Conservation (phyloP, 768 basidiomycete species). For the Podaxis pistillaris region DNA sequence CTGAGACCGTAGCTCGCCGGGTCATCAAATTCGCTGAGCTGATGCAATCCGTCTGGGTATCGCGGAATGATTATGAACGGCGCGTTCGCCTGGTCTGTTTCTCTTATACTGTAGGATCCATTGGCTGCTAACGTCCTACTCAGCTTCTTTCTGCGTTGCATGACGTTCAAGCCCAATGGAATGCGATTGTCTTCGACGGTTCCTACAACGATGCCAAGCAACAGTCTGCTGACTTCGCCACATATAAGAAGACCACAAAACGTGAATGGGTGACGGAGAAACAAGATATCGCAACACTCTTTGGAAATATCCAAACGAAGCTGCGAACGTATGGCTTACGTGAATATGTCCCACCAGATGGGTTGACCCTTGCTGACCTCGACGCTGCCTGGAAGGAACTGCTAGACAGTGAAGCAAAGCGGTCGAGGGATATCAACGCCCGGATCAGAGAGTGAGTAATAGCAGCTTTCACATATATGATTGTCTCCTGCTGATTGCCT, state of each 20-base stretch:
- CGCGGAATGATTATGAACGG: constrained; percentile 89
- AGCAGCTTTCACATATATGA: background rate
- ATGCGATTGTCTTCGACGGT: constrained; percentile 59
- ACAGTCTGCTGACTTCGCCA: constrained; percentile 67
- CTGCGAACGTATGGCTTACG: constrained; percentile 85
- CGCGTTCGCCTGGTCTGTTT: constrained; percentile 63
- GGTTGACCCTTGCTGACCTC: constrained; percentile 68
- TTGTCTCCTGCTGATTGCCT: background rate
- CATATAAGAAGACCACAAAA: constrained; percentile 85
- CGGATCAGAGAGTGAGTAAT: constrained; percentile 77
- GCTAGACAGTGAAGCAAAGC: constrained; percentile 67
- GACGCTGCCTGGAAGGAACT: constrained; percentile 77
- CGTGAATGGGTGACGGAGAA: constrained; percentile 87
- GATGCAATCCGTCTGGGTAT: constrained; percentile 89
- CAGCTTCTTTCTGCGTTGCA: constrained; percentile 69
- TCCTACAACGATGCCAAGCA: constrained; percentile 82
- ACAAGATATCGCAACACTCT: constrained; percentile 82
- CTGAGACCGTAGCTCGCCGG: constrained; percentile 88
- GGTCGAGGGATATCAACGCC: constrained; percentile 84
- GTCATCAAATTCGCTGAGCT: constrained; percentile 96
- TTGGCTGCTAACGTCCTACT: background rate
- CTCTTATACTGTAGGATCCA: background rate
- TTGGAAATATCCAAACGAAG: constrained; percentile 94
- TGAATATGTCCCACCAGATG: constrained; percentile 78
- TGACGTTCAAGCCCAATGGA: constrained; percentile 71